Evolutionary conservation across 148 eudicot genomes (phyloP), one percentile per base, ranked within the genome.

Genomic region (Drosera capensis): DNA sequence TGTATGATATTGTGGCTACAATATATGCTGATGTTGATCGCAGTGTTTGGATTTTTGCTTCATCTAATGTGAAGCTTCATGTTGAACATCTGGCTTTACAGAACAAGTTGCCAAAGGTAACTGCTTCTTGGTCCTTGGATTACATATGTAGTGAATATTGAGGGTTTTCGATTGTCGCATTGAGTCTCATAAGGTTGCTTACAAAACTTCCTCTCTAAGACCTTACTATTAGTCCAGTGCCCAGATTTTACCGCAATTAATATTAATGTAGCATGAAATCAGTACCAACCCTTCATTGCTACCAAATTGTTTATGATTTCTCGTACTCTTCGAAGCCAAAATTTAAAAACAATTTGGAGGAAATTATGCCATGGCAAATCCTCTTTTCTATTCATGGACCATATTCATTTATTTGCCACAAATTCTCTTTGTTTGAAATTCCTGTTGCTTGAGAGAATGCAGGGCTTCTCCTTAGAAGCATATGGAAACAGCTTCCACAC

Each of bases 21-120:
- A 62, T 82, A 31, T 88, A 83, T 61, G 66, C 83, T 50, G 68
- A 77, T 45, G 94, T 80, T 49, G 92, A 88, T 59, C 81, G 79
- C 36, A 49, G 67, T 43, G 57, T 65, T 49, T 88, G 97, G 97
- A 30, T 66, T 60, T 55, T 41, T 49, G 94, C 97, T 41, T 57
- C 84, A 55, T 77, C 83, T 49, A 88, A 83, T 63, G 94, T 88
- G 62, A 83, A 68, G 74, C 97, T 88, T 46, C 97, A 88, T 49
- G 92, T 88, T 54, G 92, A 80, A 60, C 94, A 83, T 65, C 75
- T 88, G 24, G 92, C 80, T 58, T 45, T 67, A 49, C 79, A 72
- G 52, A 58, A 75, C 25, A 80, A 75, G 63, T 68, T 88, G 54
- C 97, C 97, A 13, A 54, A 75, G 90, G 97, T 88, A 73, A 47